Evolutionary conservation across 2,329 filamentous ascomycete species (phyloP).

Genomic region (Myriosclerotinia scirpicola): DNA sequence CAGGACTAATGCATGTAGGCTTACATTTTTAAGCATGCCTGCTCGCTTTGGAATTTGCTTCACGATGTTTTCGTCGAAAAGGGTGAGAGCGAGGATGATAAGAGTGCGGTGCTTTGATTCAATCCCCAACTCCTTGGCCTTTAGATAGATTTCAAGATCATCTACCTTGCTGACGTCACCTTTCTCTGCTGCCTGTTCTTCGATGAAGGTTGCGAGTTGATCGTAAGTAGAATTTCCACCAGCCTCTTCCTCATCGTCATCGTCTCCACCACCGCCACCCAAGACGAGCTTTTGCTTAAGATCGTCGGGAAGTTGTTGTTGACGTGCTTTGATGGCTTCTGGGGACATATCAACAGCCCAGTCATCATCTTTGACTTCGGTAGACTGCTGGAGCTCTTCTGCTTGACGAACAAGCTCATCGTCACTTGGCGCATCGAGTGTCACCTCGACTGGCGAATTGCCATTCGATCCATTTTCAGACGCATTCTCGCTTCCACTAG

Average conservation of each 20-base stretch:
- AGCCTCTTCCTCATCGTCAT: slow-evolving; percentile 77
- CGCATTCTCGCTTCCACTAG: slow-evolving; percentile 64
- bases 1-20: slow-evolving; percentile 34
- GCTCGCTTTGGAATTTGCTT: slow-evolving; percentile 84
- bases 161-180: slow-evolving; percentile 76
- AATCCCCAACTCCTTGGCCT: slow-evolving; percentile 94
- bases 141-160: slow-evolving; percentile 90
- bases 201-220: slow-evolving; percentile 89
- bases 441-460: slow-evolving; percentile 47
- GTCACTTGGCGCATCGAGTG: slow-evolving; percentile 74
- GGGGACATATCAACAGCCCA: slow-evolving; percentile 98
- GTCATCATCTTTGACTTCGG: slow-evolving; percentile 76
- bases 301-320: slow-evolving; percentile 88
- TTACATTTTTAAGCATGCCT: slow-evolving; percentile 82
- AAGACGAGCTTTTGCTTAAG: slow-evolving; percentile 90
- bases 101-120: slow-evolving; percentile 93
- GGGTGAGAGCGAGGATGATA: slow-evolving; percentile 85
- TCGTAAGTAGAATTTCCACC: slow-evolving; percentile 79
- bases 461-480: slow-evolving; percentile 57
- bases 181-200: slow-evolving; percentile 67
- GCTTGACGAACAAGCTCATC: slow-evolving; percentile 84
- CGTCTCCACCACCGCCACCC: slow-evolving; percentile 72
- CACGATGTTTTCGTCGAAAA: slow-evolving; percentile 88
- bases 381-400: slow-evolving; percentile 67
- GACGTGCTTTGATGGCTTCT: slow-evolving; percentile 90